Conservation (phyloP, 768 basidiomycete genomes). For the Kwoniella heveanensis region DNA sequence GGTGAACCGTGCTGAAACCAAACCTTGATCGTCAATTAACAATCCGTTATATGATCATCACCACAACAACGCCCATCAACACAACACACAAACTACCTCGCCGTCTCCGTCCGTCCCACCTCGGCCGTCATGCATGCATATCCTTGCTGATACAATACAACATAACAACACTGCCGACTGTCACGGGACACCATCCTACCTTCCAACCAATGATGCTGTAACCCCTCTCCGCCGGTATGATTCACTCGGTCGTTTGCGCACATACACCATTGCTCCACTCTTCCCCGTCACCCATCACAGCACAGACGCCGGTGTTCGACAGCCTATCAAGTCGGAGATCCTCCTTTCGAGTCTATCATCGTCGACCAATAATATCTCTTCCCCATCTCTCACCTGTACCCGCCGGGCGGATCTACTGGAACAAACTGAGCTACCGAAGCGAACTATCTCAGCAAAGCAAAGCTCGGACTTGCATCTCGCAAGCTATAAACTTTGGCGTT, state of each 20-base stretch:
- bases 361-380: not conserved
- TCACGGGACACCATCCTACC: not conserved
- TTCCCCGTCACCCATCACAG: not conserved
- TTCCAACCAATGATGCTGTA: not conserved
- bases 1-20: not conserved
- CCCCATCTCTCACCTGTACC: not conserved
- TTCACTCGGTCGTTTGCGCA: not conserved
- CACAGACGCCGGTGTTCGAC: not conserved
- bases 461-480: not conserved
- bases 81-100: not conserved
- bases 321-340: constrained; percentile 12
- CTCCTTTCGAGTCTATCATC: not conserved
- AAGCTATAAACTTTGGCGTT: not conserved
- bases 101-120: not conserved
- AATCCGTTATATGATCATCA: not conserved
- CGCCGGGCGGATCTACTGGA: constrained; percentile 14
- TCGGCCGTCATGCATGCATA: too few species aligned
- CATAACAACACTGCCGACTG: not conserved
- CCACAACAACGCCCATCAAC: not conserved
- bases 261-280: not conserved
- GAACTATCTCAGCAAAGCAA: too few species aligned
- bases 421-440: too few species aligned
- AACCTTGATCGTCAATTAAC: constrained; percentile 1
- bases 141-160: not conserved
- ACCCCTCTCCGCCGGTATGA: not conserved